A percentile compares a stretch with the other conserved stretches of the same genome.
Conservation (phyloP, 192 early-diverging fungal species). For the Lunasporangiospora selenospora region DNA sequence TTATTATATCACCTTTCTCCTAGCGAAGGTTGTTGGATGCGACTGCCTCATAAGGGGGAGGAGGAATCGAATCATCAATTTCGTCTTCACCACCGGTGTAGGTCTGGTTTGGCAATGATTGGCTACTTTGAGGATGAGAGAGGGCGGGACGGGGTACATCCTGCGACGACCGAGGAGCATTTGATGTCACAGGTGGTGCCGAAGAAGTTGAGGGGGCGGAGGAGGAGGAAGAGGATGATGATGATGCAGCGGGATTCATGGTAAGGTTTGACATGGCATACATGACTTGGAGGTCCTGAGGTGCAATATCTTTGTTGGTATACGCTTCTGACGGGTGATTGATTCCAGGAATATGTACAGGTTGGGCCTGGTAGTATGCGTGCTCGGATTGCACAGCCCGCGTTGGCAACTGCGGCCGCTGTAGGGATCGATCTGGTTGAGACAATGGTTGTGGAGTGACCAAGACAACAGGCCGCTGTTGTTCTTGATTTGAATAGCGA, state of each 20-base stretch:
- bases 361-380: too few species aligned
- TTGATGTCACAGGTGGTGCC: constrained; percentile 3
- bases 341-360: too few species aligned
- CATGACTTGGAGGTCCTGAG: constrained; percentile 10
- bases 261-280: constrained; percentile 15
- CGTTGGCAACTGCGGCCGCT: background rate
- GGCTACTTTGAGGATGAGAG: too few species aligned
- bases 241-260: background rate
- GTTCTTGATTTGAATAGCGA: too few species aligned
- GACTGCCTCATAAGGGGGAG: constrained; percentile 23
- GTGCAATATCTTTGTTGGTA: constrained; percentile 2
- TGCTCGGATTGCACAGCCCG: too few species aligned
- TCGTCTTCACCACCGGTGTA: background rate
- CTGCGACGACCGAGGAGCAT: background rate
- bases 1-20: too few species aligned
- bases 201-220: constrained; percentile 4
- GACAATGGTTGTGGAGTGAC: background rate
- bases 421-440: background rate
- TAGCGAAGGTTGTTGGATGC: too few species aligned
- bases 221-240: background rate
- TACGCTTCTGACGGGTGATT: too few species aligned
- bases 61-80: constrained; percentile 4
- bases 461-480: too few species aligned
- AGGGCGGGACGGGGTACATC: background rate
- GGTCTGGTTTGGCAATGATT: too few species aligned